Conservation (phyloP, 2,329 filamentous ascomycete genomes). For the Aspergillus awamori region DNA sequence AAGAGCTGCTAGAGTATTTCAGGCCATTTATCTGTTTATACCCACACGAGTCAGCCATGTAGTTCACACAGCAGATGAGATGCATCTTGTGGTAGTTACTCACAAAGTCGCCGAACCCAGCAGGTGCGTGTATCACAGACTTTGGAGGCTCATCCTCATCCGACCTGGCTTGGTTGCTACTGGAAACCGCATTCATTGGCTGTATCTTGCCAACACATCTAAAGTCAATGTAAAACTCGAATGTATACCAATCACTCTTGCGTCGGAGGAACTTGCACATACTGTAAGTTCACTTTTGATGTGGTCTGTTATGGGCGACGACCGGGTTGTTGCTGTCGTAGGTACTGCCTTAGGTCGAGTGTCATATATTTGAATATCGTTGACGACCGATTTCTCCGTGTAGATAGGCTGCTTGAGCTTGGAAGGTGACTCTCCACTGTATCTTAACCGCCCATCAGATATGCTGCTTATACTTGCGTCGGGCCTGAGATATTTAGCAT, state of each 20-base stretch:
- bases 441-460: not conserved
- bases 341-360: slow-evolving; percentile 1
- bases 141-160: slow-evolving; percentile 72
- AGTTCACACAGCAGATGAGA: not conserved
- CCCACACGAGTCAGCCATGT: not conserved
- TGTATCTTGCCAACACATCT: slow-evolving; percentile 31
- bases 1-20: slow-evolving; percentile 12
- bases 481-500: slow-evolving; percentile 13
- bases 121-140: slow-evolving; percentile 88
- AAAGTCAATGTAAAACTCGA: not conserved
- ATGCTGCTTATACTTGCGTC: slow-evolving; percentile 6
- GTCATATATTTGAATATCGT: not conserved
- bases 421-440: slow-evolving; percentile 8
- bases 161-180: slow-evolving; percentile 41
- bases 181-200: slow-evolving; percentile 26
- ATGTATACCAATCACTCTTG: not conserved
- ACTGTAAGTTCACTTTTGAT: not conserved
- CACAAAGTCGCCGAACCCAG: slow-evolving; percentile 81
- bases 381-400: too few species aligned
- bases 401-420: not conserved
- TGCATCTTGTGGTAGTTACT: slow-evolving; percentile 29
- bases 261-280: not conserved
- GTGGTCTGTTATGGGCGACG: not conserved
- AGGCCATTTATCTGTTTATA: slow-evolving; percentile 13
- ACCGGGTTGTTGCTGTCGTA: not conserved